Evolutionary conservation across 2,329 filamentous ascomycete genomes (phyloP), one percentile per base, ranked within the genome.

Genomic region (Xylogone sp.): DNA sequence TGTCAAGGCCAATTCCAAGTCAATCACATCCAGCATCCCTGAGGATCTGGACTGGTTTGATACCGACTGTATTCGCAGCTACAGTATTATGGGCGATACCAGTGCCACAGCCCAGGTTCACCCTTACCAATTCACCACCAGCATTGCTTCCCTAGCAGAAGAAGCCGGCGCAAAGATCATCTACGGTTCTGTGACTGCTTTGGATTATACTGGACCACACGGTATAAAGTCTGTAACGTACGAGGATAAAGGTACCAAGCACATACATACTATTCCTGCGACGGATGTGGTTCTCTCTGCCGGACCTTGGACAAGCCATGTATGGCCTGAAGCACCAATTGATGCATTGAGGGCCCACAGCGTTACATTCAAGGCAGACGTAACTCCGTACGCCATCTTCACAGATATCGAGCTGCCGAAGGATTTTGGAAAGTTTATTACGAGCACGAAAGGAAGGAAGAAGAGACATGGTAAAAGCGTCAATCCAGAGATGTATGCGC

Each of bases 81-180:
- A 96, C 70, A 83, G 89, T 29, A 83, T 87, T 65, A 97, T 97
- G 90, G 90, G 90, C 2, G 85, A 83, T 2, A 82, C 84, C 1
- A 79, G 78, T 1, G 88, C 90, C 55, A 97, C 94, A 1, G 89
- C 94, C 0, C 94, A 99, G 70, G 93, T 97, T 2, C 93, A 99
- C 63, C 94, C 94, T 0, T 88, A 86, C 55, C 84, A 90, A 43
- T 97, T 99, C 65, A 97, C 94, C 0, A 93, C 83, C 0, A 78
- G 84, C 16, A 95, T 97, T 69, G 89, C 88, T 3, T 75, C 82
- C 42, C 76, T 97, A 12, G 91, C 93, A 0, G 72, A 80, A 51
- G 81, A 88, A 48, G 79, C 77, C 21, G 88, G 88, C 2, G 83
- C 80, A 57, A 79, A 85, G 20, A 77, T 97, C 49, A 75, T 82